Conservation (phyloP, 306 rosid species). For the Mimosa pudica region DNA sequence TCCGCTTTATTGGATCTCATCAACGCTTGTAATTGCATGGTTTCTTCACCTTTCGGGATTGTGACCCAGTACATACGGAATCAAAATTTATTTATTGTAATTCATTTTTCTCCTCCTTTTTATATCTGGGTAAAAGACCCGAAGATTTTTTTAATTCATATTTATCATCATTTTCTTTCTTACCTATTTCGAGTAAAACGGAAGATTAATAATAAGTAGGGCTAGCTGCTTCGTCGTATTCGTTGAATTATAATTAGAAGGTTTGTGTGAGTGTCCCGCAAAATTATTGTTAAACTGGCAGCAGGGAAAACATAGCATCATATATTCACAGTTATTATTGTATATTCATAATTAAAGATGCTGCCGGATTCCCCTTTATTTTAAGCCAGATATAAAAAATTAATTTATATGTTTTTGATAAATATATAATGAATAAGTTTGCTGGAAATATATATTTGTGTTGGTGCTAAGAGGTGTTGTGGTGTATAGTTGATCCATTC, state of each 20-base stretch:
- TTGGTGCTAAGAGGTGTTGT: constrained; percentile 10
- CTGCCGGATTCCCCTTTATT: not conserved
- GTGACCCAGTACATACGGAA: not conserved
- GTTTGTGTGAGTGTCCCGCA: not conserved
- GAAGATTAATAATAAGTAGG: not conserved
- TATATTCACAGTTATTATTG: too few relatives aligned
- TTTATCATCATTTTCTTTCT: not conserved
- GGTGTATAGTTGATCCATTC: constrained; percentile 35
- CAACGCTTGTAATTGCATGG: not conserved
- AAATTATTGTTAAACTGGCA: not conserved
- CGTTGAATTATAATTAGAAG: not conserved
- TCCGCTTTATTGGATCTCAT: not conserved
- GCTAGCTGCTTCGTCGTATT: not conserved
- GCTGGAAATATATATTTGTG: not conserved
- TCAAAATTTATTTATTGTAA: not conserved
- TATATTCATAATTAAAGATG: not conserved
- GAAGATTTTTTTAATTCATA: too few relatives aligned
- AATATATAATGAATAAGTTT: not conserved
- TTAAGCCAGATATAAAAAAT: not conserved
- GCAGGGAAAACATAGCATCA: not conserved
- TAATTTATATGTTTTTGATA: not conserved
- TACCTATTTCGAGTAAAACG: not conserved
- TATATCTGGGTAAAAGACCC: too few relatives aligned
- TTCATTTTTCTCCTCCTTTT: not conserved
- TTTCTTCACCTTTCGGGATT: not conserved